Evolutionary conservation across 805 yeast species (phyloP), one percentile per base, ranked within the genome.

Genomic region (Kluyveromyces nonfermentans): DNA sequence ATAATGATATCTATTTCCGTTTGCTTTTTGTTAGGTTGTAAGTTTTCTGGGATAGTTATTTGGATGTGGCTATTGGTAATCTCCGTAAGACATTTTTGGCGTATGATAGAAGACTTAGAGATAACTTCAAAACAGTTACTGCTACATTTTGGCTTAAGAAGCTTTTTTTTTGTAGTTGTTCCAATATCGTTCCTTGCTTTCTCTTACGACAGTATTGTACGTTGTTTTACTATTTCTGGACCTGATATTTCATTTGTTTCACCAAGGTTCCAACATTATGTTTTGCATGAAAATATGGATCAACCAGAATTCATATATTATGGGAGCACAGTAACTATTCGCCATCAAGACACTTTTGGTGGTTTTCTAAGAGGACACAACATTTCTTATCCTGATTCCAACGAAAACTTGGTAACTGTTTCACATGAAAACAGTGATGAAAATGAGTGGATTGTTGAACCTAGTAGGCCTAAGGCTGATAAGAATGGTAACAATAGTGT

Each of bases 281-380:
- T 85, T 35, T 58, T 73, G 52, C 69, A 70, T 55, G 65, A 69
- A 40, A 54, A 55, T 17, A 50, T 68, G 46, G 64, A 41, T 16
- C 48, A 46, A 33, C 82, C 87, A 17, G 78, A 79, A n/a, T 78
- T 77, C 35, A 78, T 89, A 1, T 74, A 79, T 8, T 80, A 68
- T 60, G 96, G 96, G 9, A 76, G 89, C 37, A 69, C 76, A 0
- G 71, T 90, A 19, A 75, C 85, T 16, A 50, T 90, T 28, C 80
- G 90, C 50, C 96, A 90, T 60, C 57, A 65, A 21, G 72, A 75
- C 43, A 77, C 85, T 1, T 57, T 78, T 42, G 95, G 93, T 17
- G 81, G 81, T 1, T 90, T 86, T 59, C 66, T 90, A 48, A 95
- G 87, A 61, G 84, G 96, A 1, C 90, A 86, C 60, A 67, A 74